Evolutionary conservation across 345 rosid species (phyloP).

Genomic region (Cochlearia excelsa): DNA sequence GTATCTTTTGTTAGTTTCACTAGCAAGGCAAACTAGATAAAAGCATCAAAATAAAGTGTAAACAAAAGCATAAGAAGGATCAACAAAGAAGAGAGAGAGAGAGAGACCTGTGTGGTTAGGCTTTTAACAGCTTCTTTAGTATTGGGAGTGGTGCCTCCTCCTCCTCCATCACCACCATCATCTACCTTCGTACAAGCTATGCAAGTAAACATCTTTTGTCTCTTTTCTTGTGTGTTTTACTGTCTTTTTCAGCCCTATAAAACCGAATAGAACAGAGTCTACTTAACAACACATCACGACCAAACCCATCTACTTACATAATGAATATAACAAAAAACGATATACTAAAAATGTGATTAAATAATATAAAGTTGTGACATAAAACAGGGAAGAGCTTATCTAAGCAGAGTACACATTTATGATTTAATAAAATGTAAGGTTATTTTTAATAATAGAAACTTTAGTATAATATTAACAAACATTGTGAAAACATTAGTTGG

Average conservation of each 20-base stretch:
- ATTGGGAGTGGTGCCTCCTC: conserved; percentile 74
- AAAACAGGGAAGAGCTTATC: too few species aligned
- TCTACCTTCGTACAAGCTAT: conserved; percentile 76
- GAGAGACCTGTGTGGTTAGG: conserved; percentile 88
- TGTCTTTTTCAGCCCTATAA: conserved; percentile 15
- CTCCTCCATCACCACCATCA: conserved; percentile 37
- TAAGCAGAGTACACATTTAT: too few species aligned
- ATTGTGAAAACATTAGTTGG: conserved; percentile 26
- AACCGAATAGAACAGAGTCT: neutral
- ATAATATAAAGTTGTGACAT: too few species aligned
- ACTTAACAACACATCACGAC: too few species aligned
- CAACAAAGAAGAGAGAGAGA: conserved; percentile 21
- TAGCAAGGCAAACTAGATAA: neutral
- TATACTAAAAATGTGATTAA: too few species aligned
- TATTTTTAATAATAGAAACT: too few species aligned
- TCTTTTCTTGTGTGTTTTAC: conserved; percentile 7
- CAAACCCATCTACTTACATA: too few species aligned
- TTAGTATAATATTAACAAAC: too few species aligned
- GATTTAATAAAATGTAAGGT: too few species aligned
- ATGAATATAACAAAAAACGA: too few species aligned
- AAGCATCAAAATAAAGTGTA: conserved; percentile 24
- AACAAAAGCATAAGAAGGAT: conserved; percentile 7
- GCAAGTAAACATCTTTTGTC: conserved; percentile 81
- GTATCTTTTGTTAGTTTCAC: too few species aligned
- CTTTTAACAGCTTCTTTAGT: conserved; percentile 97